Evolutionary conservation across 2,329 filamentous ascomycete species (phyloP).

Genomic region (Ascochyta fabae): DNA sequence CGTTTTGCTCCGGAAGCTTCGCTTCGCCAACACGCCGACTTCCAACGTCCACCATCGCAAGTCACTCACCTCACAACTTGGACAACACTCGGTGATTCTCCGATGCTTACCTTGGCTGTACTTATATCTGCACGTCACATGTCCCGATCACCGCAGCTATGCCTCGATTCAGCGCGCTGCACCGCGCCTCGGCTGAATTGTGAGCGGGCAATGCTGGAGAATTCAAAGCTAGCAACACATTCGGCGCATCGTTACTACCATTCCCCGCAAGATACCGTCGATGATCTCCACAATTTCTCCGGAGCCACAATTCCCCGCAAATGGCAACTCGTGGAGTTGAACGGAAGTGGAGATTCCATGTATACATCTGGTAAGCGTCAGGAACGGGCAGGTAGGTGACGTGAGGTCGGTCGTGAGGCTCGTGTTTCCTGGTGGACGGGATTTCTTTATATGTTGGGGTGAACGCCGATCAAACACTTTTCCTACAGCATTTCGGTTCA

Average conservation of each 20-base stretch:
- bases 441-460: slow-evolving; percentile 7
- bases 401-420: slow-evolving; percentile 8
- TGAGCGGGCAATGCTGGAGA: slow-evolving; percentile 9
- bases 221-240: slow-evolving; percentile 8
- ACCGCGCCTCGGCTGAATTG: slow-evolving; percentile 17
- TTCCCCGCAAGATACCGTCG: slow-evolving; percentile 27
- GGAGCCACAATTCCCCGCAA: slow-evolving; percentile 26
- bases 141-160: slow-evolving; percentile 7
- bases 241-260: slow-evolving; percentile 24
- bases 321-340: slow-evolving; percentile 13
- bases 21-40: slow-evolving; percentile 11
- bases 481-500: slow-evolving; percentile 11
- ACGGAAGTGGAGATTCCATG: slow-evolving; percentile 4
- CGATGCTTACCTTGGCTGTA: slow-evolving; percentile 7
- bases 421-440: neutral
- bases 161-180: slow-evolving; percentile 2
- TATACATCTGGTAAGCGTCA: slow-evolving; percentile 9
- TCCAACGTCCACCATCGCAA: neutral
- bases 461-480: slow-evolving; percentile 5
- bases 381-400: slow-evolving; percentile 15
- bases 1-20: neutral
- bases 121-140: slow-evolving; percentile 10
- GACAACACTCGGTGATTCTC: slow-evolving; percentile 9
- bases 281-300: slow-evolving; percentile 30
- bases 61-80: neutral